Percentiles rank a stretch among this genome's conserved stretches.
phyloP scores from a whole-genome alignment of 345 rosid species.

The Populus davidiana region DNA sequence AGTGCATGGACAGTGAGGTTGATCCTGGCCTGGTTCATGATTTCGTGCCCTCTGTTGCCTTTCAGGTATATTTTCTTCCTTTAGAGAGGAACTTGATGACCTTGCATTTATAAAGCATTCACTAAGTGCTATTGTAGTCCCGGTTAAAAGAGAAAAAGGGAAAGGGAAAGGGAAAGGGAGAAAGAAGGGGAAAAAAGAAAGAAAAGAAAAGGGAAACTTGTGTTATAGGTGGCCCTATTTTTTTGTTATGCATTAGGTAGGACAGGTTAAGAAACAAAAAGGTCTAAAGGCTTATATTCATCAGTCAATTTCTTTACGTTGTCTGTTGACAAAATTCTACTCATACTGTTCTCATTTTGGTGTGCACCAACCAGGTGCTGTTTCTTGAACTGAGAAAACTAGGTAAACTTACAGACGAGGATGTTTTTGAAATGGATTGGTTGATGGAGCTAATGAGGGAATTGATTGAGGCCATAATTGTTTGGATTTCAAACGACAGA shows the following conservation, averaged over 20 bases:
- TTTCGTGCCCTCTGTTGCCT: slow-evolving; percentile 36
- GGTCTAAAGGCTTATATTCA: neutral
- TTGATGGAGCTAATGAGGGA: slow-evolving; percentile 43
- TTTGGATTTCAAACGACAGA: slow-evolving; percentile 38
- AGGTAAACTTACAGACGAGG: slow-evolving; percentile 37
- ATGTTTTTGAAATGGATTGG: slow-evolving; percentile 46
- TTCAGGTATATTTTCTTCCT: slow-evolving; percentile 42
- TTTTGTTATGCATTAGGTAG: no score
- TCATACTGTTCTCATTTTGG: neutral
- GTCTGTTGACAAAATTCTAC: neutral
- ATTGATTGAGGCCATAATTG: slow-evolving; percentile 42
- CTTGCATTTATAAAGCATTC: neutral
- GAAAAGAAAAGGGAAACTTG: no score
- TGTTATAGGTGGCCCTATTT: no score
- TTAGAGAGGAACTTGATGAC: neutral
- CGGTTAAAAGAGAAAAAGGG: neutral
- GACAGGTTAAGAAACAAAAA: neutral
- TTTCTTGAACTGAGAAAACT: slow-evolving; percentile 52
- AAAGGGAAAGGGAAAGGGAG: no score
- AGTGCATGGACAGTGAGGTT: slow-evolving; percentile 4
- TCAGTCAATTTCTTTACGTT: neutral
- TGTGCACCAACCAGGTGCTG: slow-evolving; percentile 38
- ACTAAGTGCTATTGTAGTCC: neutral
- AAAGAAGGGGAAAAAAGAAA: neutral
- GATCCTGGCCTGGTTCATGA: slow-evolving; percentile 13